Evolutionary conservation across 345 rosid species (phyloP).

Genomic region (Boechera retrofracta): DNA sequence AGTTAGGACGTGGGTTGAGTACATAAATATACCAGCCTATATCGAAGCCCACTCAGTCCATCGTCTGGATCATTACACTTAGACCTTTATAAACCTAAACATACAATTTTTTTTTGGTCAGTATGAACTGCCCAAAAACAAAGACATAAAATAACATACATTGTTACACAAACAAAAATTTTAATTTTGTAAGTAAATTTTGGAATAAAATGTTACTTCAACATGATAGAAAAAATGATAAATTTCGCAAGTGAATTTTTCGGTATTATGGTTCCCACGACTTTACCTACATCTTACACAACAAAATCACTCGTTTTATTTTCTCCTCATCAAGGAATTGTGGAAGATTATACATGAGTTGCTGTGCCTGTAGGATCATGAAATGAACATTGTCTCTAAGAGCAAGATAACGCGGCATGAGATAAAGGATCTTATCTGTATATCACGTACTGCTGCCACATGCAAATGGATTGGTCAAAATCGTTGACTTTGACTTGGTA

Average conservation of each 20-base stretch:
- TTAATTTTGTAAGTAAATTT: neutral
- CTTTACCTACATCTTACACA: neutral
- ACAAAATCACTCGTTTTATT: neutral
- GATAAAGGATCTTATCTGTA: neutral
- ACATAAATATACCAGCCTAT: too few species aligned
- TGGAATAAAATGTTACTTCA: neutral
- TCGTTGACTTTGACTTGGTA: neutral
- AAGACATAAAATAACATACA: neutral
- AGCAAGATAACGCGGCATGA: neutral
- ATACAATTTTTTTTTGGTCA: neutral
- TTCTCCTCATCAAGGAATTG: neutral
- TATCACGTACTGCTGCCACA: slow-evolving; percentile 1
- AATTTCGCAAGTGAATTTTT: too few species aligned
- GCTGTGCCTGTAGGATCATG: neutral
- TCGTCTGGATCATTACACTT: too few species aligned
- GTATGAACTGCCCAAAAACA: neutral
- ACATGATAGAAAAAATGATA: neutral
- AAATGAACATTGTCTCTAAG: neutral
- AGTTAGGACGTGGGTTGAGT: too few species aligned
- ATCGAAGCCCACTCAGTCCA: too few species aligned
- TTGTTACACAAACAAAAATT: too few species aligned
- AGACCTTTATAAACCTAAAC: neutral
- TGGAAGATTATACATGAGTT: neutral
- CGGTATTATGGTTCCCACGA: too few species aligned
- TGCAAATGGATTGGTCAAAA: slow-evolving; percentile 5